These are phyloP conservation scores for Anthoceros angustus DNA, from an alignment of 225 moss, liverwort and hornwort genomes.

Conservation along the genomic window DNA sequence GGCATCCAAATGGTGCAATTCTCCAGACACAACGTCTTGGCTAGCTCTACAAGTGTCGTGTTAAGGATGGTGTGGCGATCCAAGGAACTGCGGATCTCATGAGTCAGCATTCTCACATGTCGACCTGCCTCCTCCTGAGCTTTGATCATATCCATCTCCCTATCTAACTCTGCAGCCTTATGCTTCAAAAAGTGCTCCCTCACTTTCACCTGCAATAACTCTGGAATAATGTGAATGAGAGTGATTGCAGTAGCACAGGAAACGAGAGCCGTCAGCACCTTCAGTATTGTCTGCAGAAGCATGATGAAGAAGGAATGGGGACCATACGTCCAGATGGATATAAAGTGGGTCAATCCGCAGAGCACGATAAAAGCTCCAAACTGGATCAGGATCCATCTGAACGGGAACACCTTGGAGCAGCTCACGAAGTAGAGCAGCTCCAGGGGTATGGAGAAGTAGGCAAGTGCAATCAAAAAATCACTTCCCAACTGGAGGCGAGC, in stretches of 20 bases:
- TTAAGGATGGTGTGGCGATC: not conserved
- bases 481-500: not conserved
- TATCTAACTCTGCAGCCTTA: not conserved
- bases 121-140: not conserved
- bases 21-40: not conserved
- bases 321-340: conserved; percentile 2
- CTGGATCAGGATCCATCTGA: not conserved
- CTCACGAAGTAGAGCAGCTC: not conserved
- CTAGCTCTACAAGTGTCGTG: conserved; percentile 2
- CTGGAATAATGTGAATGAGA: not conserved
- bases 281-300: not conserved
- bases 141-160: conserved; percentile 2
- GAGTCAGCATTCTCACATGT: conserved; percentile 2
- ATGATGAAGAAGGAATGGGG: conserved; percentile 3
- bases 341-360: not conserved
- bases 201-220: not conserved
- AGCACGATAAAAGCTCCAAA: not conserved
- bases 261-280: not conserved
- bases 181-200: conserved; percentile 3
- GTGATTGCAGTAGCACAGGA: not conserved
- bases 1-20: conserved; percentile 1
- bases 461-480: not conserved
- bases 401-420: conserved; percentile 2
- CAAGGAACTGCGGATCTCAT: not conserved
- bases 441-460: not conserved